Evolutionary conservation across 176 grass and related monocot genomes (phyloP).

Genomic region (Eremochloa ophiuroides): DNA sequence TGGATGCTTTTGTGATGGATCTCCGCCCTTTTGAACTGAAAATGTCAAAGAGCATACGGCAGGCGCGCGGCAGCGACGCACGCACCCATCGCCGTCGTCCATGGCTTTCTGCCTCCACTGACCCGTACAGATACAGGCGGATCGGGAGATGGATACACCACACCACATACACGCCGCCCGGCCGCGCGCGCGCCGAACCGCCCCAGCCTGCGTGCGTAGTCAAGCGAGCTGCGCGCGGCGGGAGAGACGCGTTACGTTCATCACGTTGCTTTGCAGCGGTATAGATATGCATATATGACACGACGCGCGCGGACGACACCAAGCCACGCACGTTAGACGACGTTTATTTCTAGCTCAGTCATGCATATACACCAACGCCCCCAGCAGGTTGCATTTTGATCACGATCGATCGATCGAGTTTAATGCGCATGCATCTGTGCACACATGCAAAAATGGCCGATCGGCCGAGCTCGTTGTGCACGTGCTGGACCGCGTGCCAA

Average conservation of each 20-base stretch:
- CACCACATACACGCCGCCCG: neutral
- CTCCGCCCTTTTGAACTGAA: conserved; percentile 37
- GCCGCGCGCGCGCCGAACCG: neutral
- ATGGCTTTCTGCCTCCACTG: conserved; percentile 72
- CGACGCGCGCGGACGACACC: no score
- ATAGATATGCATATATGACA: no score
- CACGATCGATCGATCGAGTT: no score
- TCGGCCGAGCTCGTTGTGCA: no score
- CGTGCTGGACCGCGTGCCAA: no score
- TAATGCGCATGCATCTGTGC: no score
- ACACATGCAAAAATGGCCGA: no score
- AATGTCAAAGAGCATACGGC: conserved; percentile 34
- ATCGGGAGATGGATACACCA: neutral
- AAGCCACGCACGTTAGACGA: no score
- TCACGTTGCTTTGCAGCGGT: neutral
- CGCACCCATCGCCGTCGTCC: conserved; percentile 45
- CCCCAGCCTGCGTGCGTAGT: neutral
- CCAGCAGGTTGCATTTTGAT: no score
- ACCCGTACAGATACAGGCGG: conserved; percentile 27
- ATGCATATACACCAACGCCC: no score
- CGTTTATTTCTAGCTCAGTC: no score
- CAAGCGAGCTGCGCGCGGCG: neutral
- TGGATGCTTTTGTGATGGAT: neutral
- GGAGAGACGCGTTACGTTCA: neutral
- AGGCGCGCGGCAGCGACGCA: neutral